phyloP scores from a whole-genome alignment of 768 basidiomycete species.

The Hydnum rufescens region DNA sequence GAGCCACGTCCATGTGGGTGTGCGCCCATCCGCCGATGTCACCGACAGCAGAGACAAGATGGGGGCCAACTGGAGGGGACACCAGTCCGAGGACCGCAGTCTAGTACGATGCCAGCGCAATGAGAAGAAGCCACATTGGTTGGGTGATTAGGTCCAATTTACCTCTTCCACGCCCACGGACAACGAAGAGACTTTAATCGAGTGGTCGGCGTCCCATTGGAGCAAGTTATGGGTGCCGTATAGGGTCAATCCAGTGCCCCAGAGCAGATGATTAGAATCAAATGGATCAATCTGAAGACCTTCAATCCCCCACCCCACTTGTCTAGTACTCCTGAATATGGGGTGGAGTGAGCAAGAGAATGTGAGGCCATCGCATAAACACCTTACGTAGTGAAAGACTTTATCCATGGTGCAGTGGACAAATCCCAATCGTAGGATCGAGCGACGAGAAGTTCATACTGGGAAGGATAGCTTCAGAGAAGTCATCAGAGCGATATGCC shows the following conservation, averaged over 20 bases:
- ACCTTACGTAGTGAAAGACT: no score
- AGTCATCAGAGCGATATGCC: no score
- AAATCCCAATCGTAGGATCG: no score
- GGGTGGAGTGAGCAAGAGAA: no score
- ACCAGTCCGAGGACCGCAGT: neutral
- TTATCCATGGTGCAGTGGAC: no score
- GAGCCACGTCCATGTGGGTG: slow-evolving; percentile 23
- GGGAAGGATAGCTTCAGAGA: no score
- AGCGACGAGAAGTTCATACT: no score
- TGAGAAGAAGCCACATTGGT: neutral
- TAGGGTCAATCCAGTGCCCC: slow-evolving; percentile 48
- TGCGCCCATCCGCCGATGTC: slow-evolving; percentile 28
- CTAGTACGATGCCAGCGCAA: neutral
- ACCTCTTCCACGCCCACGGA: slow-evolving; percentile 51
- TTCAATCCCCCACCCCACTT: no score
- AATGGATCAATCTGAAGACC: no score
- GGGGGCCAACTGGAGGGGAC: neutral
- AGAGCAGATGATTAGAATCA: slow-evolving; percentile 48
- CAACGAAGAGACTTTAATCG: slow-evolving; percentile 36
- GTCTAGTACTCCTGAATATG: no score
- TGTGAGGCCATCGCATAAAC: no score
- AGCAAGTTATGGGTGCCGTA: slow-evolving; percentile 37
- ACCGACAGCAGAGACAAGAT: neutral
- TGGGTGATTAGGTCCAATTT: neutral
- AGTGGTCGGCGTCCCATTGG: slow-evolving; percentile 40